Evolutionary conservation across 75 land plant genomes (phyloP).

Genomic region (Larix kaempferi): DNA sequence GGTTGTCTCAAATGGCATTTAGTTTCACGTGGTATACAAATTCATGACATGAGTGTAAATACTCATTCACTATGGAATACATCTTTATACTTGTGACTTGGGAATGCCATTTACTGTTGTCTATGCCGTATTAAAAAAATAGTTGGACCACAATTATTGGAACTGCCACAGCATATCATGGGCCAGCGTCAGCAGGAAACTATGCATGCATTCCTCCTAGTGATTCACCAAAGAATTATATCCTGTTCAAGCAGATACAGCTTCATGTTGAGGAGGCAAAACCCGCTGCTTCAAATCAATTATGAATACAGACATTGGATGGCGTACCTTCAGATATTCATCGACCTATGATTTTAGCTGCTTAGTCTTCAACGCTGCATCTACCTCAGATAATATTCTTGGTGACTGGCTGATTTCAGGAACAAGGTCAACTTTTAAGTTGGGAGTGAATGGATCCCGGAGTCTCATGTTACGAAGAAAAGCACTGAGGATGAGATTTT

Average conservation of each 20-base stretch:
- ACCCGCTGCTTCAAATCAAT: too few species aligned
- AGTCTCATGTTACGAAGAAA: slow-evolving; percentile 97
- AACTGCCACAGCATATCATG: slow-evolving; percentile 64
- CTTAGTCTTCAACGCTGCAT: slow-evolving; percentile 81
- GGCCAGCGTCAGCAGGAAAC: slow-evolving; percentile 74
- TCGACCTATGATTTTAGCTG: slow-evolving; percentile 89
- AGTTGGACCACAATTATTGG: slow-evolving; percentile 93
- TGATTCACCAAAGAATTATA: too few species aligned
- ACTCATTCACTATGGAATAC: too few species aligned
- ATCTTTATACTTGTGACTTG: slow-evolving; percentile 68
- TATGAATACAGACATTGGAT: too few species aligned
- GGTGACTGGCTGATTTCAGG: slow-evolving; percentile 87
- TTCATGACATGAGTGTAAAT: too few species aligned
- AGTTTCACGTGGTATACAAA: too few species aligned
- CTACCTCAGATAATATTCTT: slow-evolving; percentile 88
- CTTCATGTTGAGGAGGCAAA: too few species aligned
- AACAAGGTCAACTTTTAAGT: slow-evolving; percentile 94
- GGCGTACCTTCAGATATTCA: slow-evolving; percentile 83
- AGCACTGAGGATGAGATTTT: slow-evolving; percentile 95
- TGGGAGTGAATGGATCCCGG: slow-evolving; percentile 97
- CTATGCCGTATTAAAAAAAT: slow-evolving; percentile 60
- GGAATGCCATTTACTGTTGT: slow-evolving; percentile 78
- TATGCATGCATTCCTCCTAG: slow-evolving; percentile 87
- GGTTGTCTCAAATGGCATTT: too few species aligned
- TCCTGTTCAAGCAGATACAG: too few species aligned